A percentile compares a stretch with the other conserved stretches of the same genome.
Conservation (phyloP, 345 rosid genomes). For the Salix caprea region DNA sequence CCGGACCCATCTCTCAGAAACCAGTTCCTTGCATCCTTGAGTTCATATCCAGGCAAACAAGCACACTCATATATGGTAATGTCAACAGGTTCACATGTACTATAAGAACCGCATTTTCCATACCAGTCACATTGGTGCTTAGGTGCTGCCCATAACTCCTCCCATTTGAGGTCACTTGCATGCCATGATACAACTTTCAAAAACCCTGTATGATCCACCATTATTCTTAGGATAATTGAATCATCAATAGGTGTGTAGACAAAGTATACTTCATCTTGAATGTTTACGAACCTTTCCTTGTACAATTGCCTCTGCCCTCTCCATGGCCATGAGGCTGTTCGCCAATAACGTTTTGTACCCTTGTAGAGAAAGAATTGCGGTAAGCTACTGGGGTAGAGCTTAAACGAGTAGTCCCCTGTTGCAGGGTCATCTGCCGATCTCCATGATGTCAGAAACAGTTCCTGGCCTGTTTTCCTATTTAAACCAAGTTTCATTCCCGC, state of each 20-base stretch:
- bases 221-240: neutral
- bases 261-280: neutral
- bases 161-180: slow-evolving; percentile 6
- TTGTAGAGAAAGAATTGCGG: neutral
- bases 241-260: neutral
- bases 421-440: neutral
- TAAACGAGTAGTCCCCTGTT: neutral
- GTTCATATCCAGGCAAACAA: slow-evolving; percentile 21
- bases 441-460: neutral
- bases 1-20: slow-evolving; percentile 1
- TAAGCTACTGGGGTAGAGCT: neutral
- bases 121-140: slow-evolving; percentile 2
- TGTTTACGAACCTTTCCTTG: neutral
- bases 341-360: too few species aligned
- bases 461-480: neutral
- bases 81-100: slow-evolving; percentile 1
- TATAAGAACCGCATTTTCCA: slow-evolving; percentile 14
- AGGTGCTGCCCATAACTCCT: neutral
- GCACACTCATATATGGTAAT: slow-evolving; percentile 12
- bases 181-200: slow-evolving; percentile 6
- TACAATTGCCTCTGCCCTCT: too few species aligned
- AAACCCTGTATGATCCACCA: slow-evolving; percentile 2
- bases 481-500: neutral
- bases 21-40: neutral
- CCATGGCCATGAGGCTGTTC: neutral